phyloP scores from a whole-genome alignment of 805 yeast genomes.

The Metschnikowia similis region DNA sequence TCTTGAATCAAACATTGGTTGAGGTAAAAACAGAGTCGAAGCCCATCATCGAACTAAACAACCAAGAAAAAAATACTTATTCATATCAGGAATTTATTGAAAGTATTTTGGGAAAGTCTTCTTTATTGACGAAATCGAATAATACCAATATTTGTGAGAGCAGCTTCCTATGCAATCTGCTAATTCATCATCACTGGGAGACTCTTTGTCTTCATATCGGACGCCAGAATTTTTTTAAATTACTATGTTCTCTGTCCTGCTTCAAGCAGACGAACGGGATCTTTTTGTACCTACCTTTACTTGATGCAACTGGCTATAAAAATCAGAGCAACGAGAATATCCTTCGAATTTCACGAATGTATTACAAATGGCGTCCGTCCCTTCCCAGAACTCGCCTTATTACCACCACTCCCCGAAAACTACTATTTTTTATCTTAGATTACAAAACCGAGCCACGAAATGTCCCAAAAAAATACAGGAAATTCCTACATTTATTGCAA shows the following conservation, averaged over 20 bases:
- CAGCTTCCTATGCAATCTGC: constrained; percentile 27
- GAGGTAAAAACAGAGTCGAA: background rate
- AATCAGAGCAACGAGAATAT: background rate
- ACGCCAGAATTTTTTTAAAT: constrained; percentile 30
- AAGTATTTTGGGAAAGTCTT: background rate
- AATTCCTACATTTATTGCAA: constrained; percentile 16
- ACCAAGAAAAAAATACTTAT: background rate
- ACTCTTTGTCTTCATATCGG: constrained; percentile 39
- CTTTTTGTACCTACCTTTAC: background rate
- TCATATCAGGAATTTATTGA: constrained; percentile 6
- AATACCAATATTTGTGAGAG: background rate
- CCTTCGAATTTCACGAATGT: background rate
- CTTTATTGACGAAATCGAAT: background rate
- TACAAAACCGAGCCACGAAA: background rate
- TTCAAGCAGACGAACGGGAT: background rate
- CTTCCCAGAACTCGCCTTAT: background rate
- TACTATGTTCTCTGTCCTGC: constrained; percentile 22
- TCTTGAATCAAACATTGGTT: background rate
- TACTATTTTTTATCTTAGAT: background rate
- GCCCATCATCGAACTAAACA: background rate
- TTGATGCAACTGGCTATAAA: background rate
- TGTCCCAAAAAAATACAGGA: constrained; percentile 7
- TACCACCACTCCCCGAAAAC: background rate
- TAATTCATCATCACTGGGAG: constrained; percentile 47
- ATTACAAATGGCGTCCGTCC: constrained; percentile 2